Conservation (phyloP, 345 rosid species). For the Cochlearia excelsa region DNA sequence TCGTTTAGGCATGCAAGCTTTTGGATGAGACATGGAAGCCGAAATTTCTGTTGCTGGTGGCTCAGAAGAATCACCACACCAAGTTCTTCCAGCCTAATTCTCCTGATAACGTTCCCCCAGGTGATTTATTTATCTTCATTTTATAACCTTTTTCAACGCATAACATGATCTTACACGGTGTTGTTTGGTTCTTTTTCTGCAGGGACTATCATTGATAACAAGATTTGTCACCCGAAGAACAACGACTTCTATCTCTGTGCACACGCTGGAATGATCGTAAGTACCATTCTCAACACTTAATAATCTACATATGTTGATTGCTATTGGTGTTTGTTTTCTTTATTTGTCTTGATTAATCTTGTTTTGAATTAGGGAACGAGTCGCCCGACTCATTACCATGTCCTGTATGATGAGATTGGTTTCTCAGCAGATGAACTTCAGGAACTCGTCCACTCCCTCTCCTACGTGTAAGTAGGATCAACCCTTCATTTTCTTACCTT, state of each 20-base stretch:
- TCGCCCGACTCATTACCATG: constrained; percentile 40
- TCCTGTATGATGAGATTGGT: constrained; percentile 33
- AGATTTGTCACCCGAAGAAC: constrained; percentile 36
- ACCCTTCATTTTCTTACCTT: constrained; percentile 4
- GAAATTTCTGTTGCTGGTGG: constrained; percentile 72
- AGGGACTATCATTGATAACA: constrained; percentile 37
- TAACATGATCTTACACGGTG: neutral
- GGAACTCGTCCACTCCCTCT: constrained; percentile 37
- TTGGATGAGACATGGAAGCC: constrained; percentile 63
- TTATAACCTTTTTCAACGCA: neutral
- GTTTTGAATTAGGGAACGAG: constrained; percentile 33
- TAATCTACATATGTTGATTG: neutral
- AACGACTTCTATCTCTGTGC: constrained; percentile 40
- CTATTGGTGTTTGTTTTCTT: constrained; percentile 2
- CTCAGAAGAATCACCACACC: constrained; percentile 91
- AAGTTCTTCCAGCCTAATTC: constrained; percentile 62
- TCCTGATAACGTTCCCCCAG: constrained; percentile 86
- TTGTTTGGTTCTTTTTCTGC: constrained; percentile 9
- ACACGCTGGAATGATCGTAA: constrained; percentile 40
- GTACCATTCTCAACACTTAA: constrained; percentile 8
- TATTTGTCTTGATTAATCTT: neutral
- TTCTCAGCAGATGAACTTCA: constrained; percentile 39
- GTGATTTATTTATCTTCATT: constrained; percentile 35
- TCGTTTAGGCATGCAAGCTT: constrained; percentile 65
- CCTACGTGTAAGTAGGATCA: constrained; percentile 35